Evolutionary conservation across 148 eudicot species (phyloP).

Genomic region (Oxyria digyna): DNA sequence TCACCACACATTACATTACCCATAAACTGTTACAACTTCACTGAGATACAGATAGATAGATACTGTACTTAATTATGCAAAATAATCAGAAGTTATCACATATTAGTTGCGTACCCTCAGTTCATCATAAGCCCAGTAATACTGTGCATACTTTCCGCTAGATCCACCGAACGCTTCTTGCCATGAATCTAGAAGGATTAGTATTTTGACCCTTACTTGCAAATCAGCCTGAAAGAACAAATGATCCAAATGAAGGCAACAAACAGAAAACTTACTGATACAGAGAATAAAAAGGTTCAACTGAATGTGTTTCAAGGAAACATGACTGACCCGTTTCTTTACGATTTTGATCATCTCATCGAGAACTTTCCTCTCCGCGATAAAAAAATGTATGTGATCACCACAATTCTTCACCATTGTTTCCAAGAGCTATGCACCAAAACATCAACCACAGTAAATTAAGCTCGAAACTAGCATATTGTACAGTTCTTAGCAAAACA

Average conservation of each 20-base stretch:
- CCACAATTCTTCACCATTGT: constrained; percentile 98
- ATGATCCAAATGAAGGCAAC: not conserved
- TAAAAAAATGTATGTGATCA: constrained; percentile 69
- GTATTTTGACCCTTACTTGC: constrained; percentile 64
- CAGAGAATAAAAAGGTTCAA: not conserved
- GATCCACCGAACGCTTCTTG: constrained; percentile 95
- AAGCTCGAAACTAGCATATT: not conserved
- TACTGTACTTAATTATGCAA: not conserved
- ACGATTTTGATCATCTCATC: constrained; percentile 87
- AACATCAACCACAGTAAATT: not conserved
- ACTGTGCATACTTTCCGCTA: constrained; percentile 67
- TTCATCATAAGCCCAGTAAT: constrained; percentile 88
- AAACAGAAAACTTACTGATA: not conserved
- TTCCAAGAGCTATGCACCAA: constrained; percentile 60
- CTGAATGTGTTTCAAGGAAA: not conserved
- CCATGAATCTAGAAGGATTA: constrained; percentile 78
- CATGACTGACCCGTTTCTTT: constrained; percentile 57
- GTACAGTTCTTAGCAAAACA: not conserved
- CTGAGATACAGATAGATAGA: not conserved
- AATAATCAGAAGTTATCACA: not conserved
- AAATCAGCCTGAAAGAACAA: constrained; percentile 47
- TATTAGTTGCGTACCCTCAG: constrained; percentile 41
- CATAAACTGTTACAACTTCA: constrained; percentile 23
- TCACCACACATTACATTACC: constrained; percentile 5
- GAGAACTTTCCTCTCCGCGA: constrained; percentile 59